Percentiles rank a stretch among this genome's conserved stretches.
phyloP scores from a whole-genome alignment of 345 rosid genomes.

The Iberis pinnata region DNA sequence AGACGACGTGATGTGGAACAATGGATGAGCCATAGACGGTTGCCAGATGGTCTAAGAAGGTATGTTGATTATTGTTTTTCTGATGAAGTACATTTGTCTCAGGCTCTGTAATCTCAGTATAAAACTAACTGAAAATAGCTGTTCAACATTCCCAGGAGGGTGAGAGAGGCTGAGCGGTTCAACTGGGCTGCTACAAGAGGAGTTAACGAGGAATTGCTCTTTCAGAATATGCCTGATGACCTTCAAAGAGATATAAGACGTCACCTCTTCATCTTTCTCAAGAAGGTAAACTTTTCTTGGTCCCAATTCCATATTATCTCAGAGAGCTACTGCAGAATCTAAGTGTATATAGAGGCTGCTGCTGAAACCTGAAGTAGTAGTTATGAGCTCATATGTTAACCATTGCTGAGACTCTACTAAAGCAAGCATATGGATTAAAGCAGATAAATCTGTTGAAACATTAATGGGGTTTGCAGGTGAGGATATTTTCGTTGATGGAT shows the following conservation, averaged over 20 bases:
- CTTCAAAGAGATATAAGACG: slow-evolving; percentile 84
- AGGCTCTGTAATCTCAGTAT: not conserved
- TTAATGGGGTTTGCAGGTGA: slow-evolving; percentile 45
- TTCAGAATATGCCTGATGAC: slow-evolving; percentile 80
- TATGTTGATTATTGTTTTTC: slow-evolving; percentile 9
- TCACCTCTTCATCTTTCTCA: slow-evolving; percentile 72
- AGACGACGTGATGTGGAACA: slow-evolving; percentile 89
- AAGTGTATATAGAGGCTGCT: not conserved
- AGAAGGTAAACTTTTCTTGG: slow-evolving; percentile 42
- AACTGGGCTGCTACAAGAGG: slow-evolving; percentile 93
- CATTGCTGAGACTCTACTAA: not conserved
- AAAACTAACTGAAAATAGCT: slow-evolving; percentile 5
- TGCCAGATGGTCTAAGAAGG: slow-evolving; percentile 66
- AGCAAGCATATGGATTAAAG: not conserved
- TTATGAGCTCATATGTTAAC: not conserved
- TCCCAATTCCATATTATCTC: not conserved
- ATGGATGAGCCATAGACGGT: slow-evolving; percentile 88
- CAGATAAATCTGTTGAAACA: not conserved
- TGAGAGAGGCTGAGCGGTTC: slow-evolving; percentile 71
- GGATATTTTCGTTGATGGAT: slow-evolving; percentile 66
- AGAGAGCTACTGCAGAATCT: too few relatives aligned
- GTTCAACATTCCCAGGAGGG: slow-evolving; percentile 44
- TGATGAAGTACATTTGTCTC: slow-evolving; percentile 1
- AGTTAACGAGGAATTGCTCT: slow-evolving; percentile 59
- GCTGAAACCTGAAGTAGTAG: not conserved